phyloP scores from a whole-genome alignment of 148 eudicot genomes.

The Rhododendron molle region DNA sequence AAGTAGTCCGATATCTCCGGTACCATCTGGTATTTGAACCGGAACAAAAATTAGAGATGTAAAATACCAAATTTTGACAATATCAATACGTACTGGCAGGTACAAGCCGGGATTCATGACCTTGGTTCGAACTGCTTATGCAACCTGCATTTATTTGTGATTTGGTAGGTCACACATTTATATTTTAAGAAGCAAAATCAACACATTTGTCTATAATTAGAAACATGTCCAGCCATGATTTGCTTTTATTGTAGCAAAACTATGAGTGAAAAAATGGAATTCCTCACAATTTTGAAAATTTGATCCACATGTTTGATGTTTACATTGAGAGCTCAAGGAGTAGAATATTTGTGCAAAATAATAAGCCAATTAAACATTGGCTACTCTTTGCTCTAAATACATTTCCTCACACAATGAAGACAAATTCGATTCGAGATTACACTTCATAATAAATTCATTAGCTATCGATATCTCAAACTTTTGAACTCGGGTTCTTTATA shows the following conservation, averaged over 20 bases:
- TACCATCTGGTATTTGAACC: too few relatives aligned
- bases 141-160: too few relatives aligned
- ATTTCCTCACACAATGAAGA: not conserved
- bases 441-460: not conserved
- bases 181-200: too few relatives aligned
- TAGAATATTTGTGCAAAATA: not conserved
- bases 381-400: not conserved
- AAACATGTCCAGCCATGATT: not conserved
- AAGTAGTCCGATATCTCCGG: too few relatives aligned
- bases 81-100: too few relatives aligned
- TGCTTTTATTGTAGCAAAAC: not conserved
- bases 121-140: too few relatives aligned
- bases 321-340: not conserved
- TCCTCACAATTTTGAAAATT: not conserved
- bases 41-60: too few relatives aligned
- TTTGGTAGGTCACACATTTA: too few relatives aligned
- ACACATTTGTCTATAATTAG: not conserved
- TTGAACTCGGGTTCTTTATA: not conserved
- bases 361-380: not conserved
- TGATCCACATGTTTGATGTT: not conserved
- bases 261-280: too few relatives aligned
- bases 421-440: not conserved
- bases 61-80: too few relatives aligned
- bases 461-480: not conserved
- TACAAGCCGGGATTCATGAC: too few relatives aligned